phyloP scores from a whole-genome alignment of 106 monocot species.

The Apostasia shenzhenica region DNA sequence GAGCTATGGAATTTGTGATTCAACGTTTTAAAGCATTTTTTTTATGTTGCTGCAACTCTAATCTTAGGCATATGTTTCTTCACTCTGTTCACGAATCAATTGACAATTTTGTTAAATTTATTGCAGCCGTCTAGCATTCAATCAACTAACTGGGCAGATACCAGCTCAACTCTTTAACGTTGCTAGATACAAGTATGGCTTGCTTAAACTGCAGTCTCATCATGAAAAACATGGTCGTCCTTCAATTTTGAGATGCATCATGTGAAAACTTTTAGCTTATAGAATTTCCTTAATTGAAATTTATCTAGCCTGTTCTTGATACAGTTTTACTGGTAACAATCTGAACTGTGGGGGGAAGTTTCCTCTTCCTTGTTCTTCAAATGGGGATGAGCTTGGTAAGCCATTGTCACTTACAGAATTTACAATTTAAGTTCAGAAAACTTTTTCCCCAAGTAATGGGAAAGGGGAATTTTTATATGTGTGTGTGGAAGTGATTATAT shows the following conservation, averaged over 20 bases:
- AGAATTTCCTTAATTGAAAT: background rate
- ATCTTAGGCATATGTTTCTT: background rate
- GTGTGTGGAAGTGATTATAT: background rate
- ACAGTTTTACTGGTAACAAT: slow-evolving; percentile 83
- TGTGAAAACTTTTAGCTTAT: background rate
- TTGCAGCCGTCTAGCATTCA: slow-evolving; percentile 59
- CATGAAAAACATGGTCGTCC: background rate
- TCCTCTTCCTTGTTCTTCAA: slow-evolving; percentile 42
- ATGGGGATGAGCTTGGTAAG: slow-evolving; percentile 35
- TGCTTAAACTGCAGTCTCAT: background rate
- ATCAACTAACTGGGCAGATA: slow-evolving; percentile 64
- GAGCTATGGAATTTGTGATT: background rate
- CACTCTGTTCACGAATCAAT: too few species aligned
- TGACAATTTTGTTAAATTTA: background rate
- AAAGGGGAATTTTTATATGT: background rate
- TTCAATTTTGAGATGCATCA: background rate
- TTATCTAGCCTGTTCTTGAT: slow-evolving; percentile 3
- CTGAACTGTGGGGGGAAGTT: slow-evolving; percentile 60
- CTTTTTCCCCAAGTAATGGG: background rate
- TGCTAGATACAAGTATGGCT: slow-evolving; percentile 63
- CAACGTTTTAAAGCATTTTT: too few species aligned
- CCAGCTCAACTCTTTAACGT: slow-evolving; percentile 55
- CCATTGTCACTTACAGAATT: background rate
- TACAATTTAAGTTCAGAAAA: background rate
- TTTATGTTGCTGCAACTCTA: background rate